Percentiles rank a stretch among this genome's conserved stretches.
Conservation (phyloP, 2,329 filamentous ascomycete genomes). For the Fusarium nygamai region DNA sequence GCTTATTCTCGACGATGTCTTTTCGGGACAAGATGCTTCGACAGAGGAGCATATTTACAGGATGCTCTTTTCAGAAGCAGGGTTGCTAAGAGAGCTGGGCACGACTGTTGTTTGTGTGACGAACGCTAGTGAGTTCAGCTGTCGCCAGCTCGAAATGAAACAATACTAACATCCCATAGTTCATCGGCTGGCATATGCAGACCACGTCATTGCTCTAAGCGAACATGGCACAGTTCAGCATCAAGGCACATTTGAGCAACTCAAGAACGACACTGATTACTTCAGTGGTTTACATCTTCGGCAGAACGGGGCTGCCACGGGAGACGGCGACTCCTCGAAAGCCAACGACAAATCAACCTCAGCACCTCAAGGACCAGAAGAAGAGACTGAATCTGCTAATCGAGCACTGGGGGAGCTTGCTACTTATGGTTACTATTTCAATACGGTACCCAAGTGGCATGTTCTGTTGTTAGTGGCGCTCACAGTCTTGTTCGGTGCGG, state of each 20-base stretch:
- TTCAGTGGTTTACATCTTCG: constrained; percentile 7
- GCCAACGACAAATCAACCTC: neutral
- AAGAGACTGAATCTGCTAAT: neutral
- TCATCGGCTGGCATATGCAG: neutral
- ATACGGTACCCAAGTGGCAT: constrained; percentile 8
- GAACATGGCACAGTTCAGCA: constrained; percentile 9
- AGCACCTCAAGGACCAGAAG: neutral
- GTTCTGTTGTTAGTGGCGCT: neutral
- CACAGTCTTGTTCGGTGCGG: constrained; percentile 2
- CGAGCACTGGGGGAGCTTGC: constrained; percentile 3
- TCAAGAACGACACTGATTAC: constrained; percentile 9
- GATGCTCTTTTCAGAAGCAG: neutral
- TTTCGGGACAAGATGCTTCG: constrained; percentile 39
- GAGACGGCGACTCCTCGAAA: neutral
- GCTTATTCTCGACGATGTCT: constrained; percentile 48
- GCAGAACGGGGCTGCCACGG: neutral
- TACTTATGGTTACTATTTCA: constrained; percentile 14
- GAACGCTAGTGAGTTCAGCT: constrained; percentile 4
- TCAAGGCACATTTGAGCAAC: constrained; percentile 20
- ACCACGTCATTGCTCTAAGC: constrained; percentile 7
- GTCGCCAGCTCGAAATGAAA: neutral
- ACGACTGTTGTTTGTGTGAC: constrained; percentile 12
- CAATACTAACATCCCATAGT: neutral
- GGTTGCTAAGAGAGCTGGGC: neutral
- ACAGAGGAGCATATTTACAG: constrained; percentile 21